Conservation (phyloP, 2,329 filamentous ascomycete genomes). For the Aspergillus brasiliensis region DNA sequence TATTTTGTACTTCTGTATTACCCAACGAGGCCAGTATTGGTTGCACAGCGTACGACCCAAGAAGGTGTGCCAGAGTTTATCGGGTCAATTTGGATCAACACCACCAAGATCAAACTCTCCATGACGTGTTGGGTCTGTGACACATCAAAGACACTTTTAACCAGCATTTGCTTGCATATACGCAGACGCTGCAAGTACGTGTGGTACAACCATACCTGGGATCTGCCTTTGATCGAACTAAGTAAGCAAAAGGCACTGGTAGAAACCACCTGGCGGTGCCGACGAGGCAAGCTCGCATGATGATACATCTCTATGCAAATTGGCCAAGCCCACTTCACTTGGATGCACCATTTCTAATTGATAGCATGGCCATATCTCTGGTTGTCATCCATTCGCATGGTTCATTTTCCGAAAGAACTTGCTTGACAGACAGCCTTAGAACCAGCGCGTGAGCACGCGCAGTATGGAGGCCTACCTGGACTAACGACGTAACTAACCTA, state of each 20-base stretch:
- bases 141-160: background rate
- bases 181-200: background rate
- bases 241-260: background rate
- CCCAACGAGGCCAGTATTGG: background rate
- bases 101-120: background rate
- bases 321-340: background rate
- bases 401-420: too few species aligned
- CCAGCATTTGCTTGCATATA: background rate
- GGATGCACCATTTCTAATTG: background rate
- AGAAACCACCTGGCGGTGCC: background rate
- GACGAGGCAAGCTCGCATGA: background rate
- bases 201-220: background rate
- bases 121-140: background rate
- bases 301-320: background rate
- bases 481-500: too few species aligned
- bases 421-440: too few species aligned
- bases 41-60: background rate
- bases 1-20: background rate
- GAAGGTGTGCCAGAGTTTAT: background rate
- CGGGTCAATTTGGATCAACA: background rate
- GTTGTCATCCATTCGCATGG: too few species aligned
- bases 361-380: too few species aligned
- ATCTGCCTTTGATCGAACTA: background rate
- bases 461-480: too few species aligned
- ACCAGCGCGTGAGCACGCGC: too few species aligned